Base-by-base conservation (phyloP, 208 protist genomes). In the Leishmania turanica region DNA sequence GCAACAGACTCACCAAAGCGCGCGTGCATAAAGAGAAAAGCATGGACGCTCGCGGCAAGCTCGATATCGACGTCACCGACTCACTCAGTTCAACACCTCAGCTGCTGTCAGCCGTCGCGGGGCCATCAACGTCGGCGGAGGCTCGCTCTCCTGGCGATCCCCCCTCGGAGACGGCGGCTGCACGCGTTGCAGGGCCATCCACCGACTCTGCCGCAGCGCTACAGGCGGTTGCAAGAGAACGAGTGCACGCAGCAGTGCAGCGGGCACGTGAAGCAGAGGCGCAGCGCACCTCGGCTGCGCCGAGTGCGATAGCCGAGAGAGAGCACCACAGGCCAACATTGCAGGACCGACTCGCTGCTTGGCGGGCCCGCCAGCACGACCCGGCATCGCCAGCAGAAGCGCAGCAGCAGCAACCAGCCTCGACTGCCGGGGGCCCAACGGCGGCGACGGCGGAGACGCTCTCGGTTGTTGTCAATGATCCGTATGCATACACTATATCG, bases 291-390 rank as follows among this genome's bases (percentile, higher is more conserved):
- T 5, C 47, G 17, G 17, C 24, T 40, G 34, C n/a, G 45, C 45
- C 45, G 53, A 65, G 53, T 34, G n/a, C 74, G 40, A 5, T 21
- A 34, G 53, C 54, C 31, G 53, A 62, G 56, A 19, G 13, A 19
- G 42, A 51, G 17, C 19, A 34, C 11, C 79, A 51, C 45, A 47
- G 8, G 27, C 45, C 42, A 53, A 82, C 73, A 62, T 27, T 94
- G 58, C 85, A 82, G 40, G 79, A 86, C n/a, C 83, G 87, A 45
- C 74, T 94, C 40, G 90, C 90, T 34, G 75, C 86, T 37, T 94
- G 87, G 87, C 84, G 90, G 27, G 87, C 87, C 8, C 87, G 85
- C 31, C 81, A 87, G 65, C 78, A 74, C 53, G 13, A 9, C 65
- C n/a, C 47, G 9, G 72, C 2, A 62, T 40, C 34, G 31, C 72